Evolutionary conservation across 257 asterid genomes (phyloP).

Genomic region (Striga asiatica): DNA sequence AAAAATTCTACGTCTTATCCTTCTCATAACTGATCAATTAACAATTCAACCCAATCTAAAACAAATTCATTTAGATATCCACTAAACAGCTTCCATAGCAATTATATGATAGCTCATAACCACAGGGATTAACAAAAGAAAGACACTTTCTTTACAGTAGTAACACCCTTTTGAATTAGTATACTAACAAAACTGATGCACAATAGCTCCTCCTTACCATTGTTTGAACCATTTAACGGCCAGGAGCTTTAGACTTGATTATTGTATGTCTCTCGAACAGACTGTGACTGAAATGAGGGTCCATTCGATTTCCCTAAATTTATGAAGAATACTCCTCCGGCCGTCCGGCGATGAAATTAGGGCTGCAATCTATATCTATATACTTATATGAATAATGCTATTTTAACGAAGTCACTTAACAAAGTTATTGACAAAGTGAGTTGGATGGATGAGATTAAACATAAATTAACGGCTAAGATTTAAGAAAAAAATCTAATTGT

Average conservation of each 20-base stretch:
- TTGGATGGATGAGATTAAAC: no score
- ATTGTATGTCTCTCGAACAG: constrained; percentile 68
- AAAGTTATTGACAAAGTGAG: no score
- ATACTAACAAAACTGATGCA: neutral
- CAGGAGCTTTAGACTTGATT: constrained; percentile 53
- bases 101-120: neutral
- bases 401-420: no score
- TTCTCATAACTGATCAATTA: neutral
- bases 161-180: neutral
- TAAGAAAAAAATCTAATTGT: no score
- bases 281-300: constrained; percentile 40
- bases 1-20: no score
- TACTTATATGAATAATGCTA: no score
- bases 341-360: neutral
- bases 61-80: neutral
- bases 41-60: neutral
- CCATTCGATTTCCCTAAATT: constrained; percentile 31
- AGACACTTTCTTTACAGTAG: neutral
- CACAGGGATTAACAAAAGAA: neutral
- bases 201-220: constrained; percentile 38
- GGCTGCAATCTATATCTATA: no score
- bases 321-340: neutral
- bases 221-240: constrained; percentile 76
- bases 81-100: neutral
- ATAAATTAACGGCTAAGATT: no score